Percentiles rank a stretch among this genome's conserved stretches.
These are phyloP conservation scores for Chlorella ohadii DNA, from an alignment of 139 green algal genomes.

Conservation along the genomic window DNA sequence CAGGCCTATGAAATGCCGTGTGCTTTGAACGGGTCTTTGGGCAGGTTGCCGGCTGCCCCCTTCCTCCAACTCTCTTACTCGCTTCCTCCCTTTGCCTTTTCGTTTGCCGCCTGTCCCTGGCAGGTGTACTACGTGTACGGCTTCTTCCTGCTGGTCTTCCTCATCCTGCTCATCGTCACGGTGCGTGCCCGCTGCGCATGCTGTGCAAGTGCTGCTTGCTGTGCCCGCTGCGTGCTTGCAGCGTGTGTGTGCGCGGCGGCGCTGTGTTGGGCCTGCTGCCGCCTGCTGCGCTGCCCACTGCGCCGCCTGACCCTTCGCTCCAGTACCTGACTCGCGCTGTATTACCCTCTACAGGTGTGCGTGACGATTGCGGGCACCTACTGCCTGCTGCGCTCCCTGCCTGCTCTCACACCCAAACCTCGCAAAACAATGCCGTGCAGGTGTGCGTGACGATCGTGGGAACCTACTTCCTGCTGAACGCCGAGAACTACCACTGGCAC, in stretches of 20 bases:
- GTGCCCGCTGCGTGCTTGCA: neutral
- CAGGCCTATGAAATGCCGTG: too few species aligned
- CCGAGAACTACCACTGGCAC: constrained; percentile 98
- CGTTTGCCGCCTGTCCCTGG: neutral
- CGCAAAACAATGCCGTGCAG: too few species aligned
- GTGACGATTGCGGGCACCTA: constrained; percentile 96
- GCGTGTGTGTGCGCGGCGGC: too few species aligned
- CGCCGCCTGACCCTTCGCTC: too few species aligned
- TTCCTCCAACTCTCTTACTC: too few species aligned
- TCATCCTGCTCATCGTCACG: constrained; percentile 95
- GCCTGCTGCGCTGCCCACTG: too few species aligned
- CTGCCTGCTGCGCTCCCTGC: too few species aligned
- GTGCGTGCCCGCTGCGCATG: neutral
- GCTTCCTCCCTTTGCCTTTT: neutral
- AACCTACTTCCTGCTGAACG: constrained; percentile 99
- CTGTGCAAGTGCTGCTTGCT: neutral
- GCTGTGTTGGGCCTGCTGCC: too few species aligned
- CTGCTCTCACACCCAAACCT: too few species aligned
- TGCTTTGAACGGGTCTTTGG: too few species aligned
- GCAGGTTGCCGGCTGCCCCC: neutral
- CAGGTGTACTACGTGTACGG: constrained; percentile 98
- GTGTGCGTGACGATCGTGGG: constrained; percentile 92
- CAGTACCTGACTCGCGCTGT: too few species aligned
- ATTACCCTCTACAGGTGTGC: too few species aligned
- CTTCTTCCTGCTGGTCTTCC: constrained; percentile 97